phyloP scores from a whole-genome alignment of 495 filamentous ascomycete species.

The Staphylotrichum longicolle region DNA sequence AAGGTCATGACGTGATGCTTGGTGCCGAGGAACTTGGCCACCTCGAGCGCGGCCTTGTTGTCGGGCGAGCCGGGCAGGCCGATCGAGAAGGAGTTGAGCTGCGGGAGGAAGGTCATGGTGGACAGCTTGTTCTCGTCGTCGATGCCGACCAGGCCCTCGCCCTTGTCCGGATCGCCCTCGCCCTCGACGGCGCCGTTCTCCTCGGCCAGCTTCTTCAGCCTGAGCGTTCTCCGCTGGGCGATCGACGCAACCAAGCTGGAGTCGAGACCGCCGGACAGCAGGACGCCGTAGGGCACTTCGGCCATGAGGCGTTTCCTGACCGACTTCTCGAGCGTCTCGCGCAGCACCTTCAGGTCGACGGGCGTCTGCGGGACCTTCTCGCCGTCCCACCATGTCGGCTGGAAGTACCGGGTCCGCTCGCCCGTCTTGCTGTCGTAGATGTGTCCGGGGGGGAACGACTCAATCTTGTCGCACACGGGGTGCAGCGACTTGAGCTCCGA shows the following conservation, averaged over 20 bases:
- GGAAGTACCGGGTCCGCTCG: slow-evolving; percentile 77
- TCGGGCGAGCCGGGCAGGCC: slow-evolving; percentile 89
- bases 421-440: slow-evolving; percentile 90
- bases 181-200: slow-evolving; percentile 38
- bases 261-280: slow-evolving; percentile 93
- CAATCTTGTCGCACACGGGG: slow-evolving; percentile 92
- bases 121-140: slow-evolving; percentile 85
- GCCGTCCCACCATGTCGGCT: slow-evolving; percentile 91
- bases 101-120: slow-evolving; percentile 86
- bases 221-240: slow-evolving; percentile 84
- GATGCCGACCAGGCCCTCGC: slow-evolving; percentile 81
- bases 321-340: slow-evolving; percentile 79
- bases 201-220: slow-evolving; percentile 61
- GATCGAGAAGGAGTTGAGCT: slow-evolving; percentile 98
- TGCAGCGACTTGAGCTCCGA: slow-evolving; percentile 94
- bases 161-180: slow-evolving; percentile 49
- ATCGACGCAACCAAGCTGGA: slow-evolving; percentile 94
- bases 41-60: slow-evolving; percentile 80
- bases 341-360: slow-evolving; percentile 75
- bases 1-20: slow-evolving; percentile 98
- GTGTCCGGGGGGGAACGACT: slow-evolving; percentile 91
- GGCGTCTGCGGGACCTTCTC: slow-evolving; percentile 71
- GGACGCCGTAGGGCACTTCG: slow-evolving; percentile 94
- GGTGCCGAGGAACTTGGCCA: slow-evolving; percentile 92
- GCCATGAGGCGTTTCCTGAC: slow-evolving; percentile 98